Percentiles rank a stretch among this genome's conserved stretches.
Evolutionary conservation across 495 filamentous ascomycete genomes (phyloP).

Genomic region (Neurospora intermedia): DNA sequence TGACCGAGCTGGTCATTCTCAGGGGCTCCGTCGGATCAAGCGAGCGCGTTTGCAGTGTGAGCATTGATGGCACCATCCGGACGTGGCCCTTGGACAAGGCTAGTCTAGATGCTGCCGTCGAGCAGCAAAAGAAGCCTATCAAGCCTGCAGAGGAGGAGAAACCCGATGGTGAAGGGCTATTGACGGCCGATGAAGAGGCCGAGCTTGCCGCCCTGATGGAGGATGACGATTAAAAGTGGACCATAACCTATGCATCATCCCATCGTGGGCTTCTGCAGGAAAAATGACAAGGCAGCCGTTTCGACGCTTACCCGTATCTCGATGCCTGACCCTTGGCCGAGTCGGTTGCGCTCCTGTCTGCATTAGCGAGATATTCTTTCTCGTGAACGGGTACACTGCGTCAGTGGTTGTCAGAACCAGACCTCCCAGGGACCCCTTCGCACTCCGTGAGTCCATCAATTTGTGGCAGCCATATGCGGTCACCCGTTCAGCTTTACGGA

Average conservation of each 20-base stretch:
- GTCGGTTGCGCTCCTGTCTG: neutral
- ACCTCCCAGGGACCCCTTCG: neutral
- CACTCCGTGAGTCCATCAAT: neutral
- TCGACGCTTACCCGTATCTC: neutral
- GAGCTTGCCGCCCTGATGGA: conserved; percentile 85
- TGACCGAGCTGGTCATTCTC: conserved; percentile 65
- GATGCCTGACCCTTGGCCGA: neutral
- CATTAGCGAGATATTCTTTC: neutral
- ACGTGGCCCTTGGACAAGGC: conserved; percentile 60
- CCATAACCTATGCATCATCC: neutral
- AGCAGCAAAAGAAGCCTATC: conserved; percentile 39
- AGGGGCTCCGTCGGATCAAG: conserved; percentile 23
- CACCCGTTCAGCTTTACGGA: neutral
- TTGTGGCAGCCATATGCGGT: neutral
- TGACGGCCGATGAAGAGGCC: conserved; percentile 74
- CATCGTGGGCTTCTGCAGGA: neutral
- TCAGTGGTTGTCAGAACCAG: neutral
- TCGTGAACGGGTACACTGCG: neutral
- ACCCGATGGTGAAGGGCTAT: conserved; percentile 28
- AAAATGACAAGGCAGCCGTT: neutral
- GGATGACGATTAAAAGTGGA: conserved; percentile 39
- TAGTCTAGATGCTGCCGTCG: conserved; percentile 49
- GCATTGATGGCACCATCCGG: conserved; percentile 81
- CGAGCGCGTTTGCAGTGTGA: conserved; percentile 57
- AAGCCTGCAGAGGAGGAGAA: conserved; percentile 33